Percentiles rank a stretch among this genome's conserved stretches.
phyloP scores from a whole-genome alignment of 805 yeast genomes.

The Nakazawaea laoshanensis region DNA sequence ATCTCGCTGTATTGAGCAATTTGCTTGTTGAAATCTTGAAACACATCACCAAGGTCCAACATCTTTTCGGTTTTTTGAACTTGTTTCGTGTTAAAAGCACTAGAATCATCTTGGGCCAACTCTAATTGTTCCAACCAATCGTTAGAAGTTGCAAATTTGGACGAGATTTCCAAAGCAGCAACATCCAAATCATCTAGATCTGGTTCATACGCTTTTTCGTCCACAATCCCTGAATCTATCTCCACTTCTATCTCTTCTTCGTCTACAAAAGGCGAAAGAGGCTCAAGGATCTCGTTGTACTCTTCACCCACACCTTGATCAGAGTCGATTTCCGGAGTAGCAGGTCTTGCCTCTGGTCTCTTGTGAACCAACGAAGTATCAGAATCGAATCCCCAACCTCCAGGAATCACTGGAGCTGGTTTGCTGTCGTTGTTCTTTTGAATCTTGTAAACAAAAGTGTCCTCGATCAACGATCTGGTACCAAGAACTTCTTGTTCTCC shows the following conservation, averaged over 20 bases:
- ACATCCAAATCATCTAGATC: constrained; percentile 39
- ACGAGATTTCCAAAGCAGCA: constrained; percentile 29
- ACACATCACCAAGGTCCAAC: constrained; percentile 31
- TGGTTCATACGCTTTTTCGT: constrained; percentile 68
- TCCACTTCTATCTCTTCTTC: constrained; percentile 15
- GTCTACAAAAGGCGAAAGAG: constrained; percentile 11
- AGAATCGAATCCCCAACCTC: constrained; percentile 19
- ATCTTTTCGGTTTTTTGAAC: constrained; percentile 7
- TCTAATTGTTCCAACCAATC: constrained; percentile 62
- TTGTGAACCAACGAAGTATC: constrained; percentile 9
- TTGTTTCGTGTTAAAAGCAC: constrained; percentile 22
- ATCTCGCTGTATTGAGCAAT: constrained; percentile 20
- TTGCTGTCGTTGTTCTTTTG: constrained; percentile 16
- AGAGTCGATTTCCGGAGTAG: constrained; percentile 8
- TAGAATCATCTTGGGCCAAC: constrained; percentile 33
- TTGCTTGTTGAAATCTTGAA: constrained; percentile 33
- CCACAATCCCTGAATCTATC: constrained; percentile 28
- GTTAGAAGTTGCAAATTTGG: constrained; percentile 39
- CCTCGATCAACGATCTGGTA: constrained; percentile 15
- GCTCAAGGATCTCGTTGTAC: constrained; percentile 6
- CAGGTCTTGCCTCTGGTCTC: constrained; percentile 5
- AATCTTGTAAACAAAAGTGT: constrained; percentile 23
- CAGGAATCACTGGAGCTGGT: constrained; percentile 18
- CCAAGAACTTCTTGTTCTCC: constrained; percentile 18
- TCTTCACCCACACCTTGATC: constrained; percentile 11